phyloP scores from a whole-genome alignment of 768 basidiomycete species.

The Tulasnella sp. region DNA sequence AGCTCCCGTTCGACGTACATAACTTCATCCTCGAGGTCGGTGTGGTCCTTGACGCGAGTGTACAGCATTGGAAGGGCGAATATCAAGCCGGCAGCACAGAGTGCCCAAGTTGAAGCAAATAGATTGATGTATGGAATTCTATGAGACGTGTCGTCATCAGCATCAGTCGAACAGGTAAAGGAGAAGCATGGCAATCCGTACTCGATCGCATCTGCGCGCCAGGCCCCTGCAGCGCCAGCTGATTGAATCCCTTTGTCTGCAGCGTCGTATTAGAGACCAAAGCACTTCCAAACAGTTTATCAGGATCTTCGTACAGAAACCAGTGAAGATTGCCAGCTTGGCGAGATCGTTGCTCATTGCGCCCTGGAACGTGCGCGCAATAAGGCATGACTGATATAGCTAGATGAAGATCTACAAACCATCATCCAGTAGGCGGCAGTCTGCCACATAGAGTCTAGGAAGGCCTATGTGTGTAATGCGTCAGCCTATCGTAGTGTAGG shows the following conservation, averaged over 20 bases:
- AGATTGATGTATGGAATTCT: slow-evolving; percentile 60
- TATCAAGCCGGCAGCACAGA: slow-evolving; percentile 64
- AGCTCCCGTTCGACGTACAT: slow-evolving; percentile 48
- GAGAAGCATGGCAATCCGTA: not conserved
- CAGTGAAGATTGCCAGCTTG: slow-evolving; percentile 78
- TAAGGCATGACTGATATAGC: slow-evolving; percentile 69
- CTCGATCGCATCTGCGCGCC: slow-evolving; percentile 34
- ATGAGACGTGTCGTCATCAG: not conserved
- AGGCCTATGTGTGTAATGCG: slow-evolving; percentile 40
- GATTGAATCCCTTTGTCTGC: slow-evolving; percentile 37
- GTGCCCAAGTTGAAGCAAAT: slow-evolving; percentile 73
- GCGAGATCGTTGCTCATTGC: slow-evolving; percentile 82
- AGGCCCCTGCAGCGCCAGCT: slow-evolving; percentile 39
- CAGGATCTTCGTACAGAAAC: slow-evolving; percentile 60
- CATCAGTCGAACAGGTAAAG: not conserved
- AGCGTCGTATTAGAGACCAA: not conserved
- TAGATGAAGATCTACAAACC: not conserved
- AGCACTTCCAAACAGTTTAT: not conserved
- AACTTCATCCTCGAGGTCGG: slow-evolving; percentile 56
- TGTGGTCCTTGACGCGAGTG: slow-evolving; percentile 61
- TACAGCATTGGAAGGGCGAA: slow-evolving; percentile 77
- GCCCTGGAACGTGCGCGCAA: slow-evolving; percentile 45
- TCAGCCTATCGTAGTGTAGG: slow-evolving; percentile 48
- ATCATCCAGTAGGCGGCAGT: slow-evolving; percentile 52
- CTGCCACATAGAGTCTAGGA: slow-evolving; percentile 86